Base-by-base conservation (phyloP, 2,329 filamentous ascomycete species). In the Penicillium psychrosexuale region DNA sequence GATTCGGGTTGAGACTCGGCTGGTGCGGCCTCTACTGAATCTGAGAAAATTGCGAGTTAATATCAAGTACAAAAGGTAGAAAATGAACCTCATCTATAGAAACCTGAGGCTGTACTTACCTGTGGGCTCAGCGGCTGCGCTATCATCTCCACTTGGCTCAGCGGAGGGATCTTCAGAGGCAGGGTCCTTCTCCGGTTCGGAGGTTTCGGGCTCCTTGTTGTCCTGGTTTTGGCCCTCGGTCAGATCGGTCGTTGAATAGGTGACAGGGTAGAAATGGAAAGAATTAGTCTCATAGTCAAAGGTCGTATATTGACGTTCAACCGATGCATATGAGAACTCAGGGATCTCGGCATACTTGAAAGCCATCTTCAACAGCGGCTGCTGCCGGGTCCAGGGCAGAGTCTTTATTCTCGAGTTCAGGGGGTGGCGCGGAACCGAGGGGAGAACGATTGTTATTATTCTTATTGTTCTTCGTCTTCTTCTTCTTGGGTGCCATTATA, bases 321-420 rank as follows among this genome's bases (percentile, higher is more conserved):
- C 69, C 51, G 65, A 69, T 63, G 76, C 73, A 68, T 77, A 78
- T 61, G 72, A 59, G 68, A 70, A 77, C 53, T 61, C 59, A 66
- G 74, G 69, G 68, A 76, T 59, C 53, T 73, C 56, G 69, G 75
- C 76, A 72, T 78, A 78, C 75, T 74, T 66, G 65, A 66, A 70
- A 52, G 62, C 47, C 75, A 76, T 77, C 63, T 68, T 74, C 66
- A 60, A 56, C 57, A 56, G 61, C 59, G 61, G 64, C 65, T 61
- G 64, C 62, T 59, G 66, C 62, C 61, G 66, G 61, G 61, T 68
- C 65, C 57, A 64, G 62, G 61, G 66, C 61, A 56, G 66, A 58
- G 50, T 66, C 61, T 52, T 54, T 55, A 28, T 52, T 52, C 50
- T 69, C 65, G 38, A 60, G 51, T 33, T 60, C 58, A 53, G 65